Evolutionary conservation across 164 flowering plant species (phyloP).

Genomic region (Cinnamomum chago): DNA sequence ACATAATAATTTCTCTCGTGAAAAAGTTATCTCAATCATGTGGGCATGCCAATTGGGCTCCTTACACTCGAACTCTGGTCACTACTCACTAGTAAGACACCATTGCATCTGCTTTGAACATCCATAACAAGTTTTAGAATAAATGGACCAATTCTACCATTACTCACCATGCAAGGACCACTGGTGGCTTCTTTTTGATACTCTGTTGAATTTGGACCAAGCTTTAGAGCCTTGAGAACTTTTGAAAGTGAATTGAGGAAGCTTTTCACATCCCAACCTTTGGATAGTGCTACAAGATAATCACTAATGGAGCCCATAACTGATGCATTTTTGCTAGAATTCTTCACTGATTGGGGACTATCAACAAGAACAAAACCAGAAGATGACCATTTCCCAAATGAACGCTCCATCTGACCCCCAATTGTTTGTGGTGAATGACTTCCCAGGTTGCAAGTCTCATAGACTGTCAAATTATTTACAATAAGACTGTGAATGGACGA

Average conservation of each 20-base stretch:
- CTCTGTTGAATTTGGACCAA: conserved; percentile 40
- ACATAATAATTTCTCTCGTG: background rate
- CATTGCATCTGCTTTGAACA: no score
- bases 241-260: conserved; percentile 81
- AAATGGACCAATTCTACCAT: background rate
- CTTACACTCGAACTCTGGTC: background rate
- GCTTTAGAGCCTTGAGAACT: conserved; percentile 62
- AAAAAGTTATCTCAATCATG: background rate
- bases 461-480: conserved; percentile 44
- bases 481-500: background rate
- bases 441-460: conserved; percentile 95
- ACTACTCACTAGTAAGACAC: background rate
- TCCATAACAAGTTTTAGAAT: no score
- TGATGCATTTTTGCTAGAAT: conserved; percentile 62
- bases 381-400: conserved; percentile 60
- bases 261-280: conserved; percentile 88
- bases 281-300: conserved; percentile 74
- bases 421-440: conserved; percentile 73
- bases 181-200: conserved; percentile 71
- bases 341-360: conserved; percentile 85
- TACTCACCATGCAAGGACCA: conserved; percentile 69
- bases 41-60: background rate
- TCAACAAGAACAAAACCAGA: conserved; percentile 86
- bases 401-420: conserved; percentile 67
- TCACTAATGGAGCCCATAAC: conserved; percentile 86